Evolutionary conservation across 176 grass and related monocot genomes (phyloP), one percentile per base, ranked within the genome.

Genomic region (Lolium perenne): DNA sequence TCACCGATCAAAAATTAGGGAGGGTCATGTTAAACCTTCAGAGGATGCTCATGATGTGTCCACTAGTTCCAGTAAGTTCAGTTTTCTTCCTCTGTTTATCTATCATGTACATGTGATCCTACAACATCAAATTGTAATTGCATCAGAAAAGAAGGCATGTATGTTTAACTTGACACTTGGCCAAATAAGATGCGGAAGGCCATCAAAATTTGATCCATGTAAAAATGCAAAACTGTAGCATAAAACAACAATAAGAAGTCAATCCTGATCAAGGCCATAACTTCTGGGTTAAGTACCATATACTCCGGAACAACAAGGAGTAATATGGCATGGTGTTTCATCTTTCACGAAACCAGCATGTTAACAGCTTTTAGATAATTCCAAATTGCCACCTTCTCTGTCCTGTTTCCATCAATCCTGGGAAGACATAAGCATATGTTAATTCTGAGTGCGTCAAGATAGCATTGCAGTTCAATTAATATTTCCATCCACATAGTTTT

Each of bases 41-140:
- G 58, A 41, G 0, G 50, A 80, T 84, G 81, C 26, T 29, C 86
- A 56, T 70, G 93, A 92, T 59, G 16, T 88, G 76, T 92, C 87
- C 32, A 79, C 43, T 80, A 45, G 71, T 83, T 89, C 87, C 82
- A 54, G 93, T 95, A 90, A 88, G 93, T 54, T 76, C 32, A 48
- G 5, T 49, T 86, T 90, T 21, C 21, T 71, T 84, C 58, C 66
- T 78, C 11, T 35, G 20, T 86, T 76, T 32, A 29, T 17, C 55
- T 1, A 38, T 29, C 65, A 49, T 74, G 64, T 25, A 18, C 38
- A 49, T 82, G 70, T 16, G 77, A 45, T 46, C 50, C 38, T 81
- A 23, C 13, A 4, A 41, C 21, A 53, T 61, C 35, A 71, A 78
- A 53, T 17, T 8, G 8, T 0, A n/a, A 43, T 77, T 51, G 26